Base-by-base conservation (phyloP, 305 asterid genomes). In the Petunia hybrid region DNA sequence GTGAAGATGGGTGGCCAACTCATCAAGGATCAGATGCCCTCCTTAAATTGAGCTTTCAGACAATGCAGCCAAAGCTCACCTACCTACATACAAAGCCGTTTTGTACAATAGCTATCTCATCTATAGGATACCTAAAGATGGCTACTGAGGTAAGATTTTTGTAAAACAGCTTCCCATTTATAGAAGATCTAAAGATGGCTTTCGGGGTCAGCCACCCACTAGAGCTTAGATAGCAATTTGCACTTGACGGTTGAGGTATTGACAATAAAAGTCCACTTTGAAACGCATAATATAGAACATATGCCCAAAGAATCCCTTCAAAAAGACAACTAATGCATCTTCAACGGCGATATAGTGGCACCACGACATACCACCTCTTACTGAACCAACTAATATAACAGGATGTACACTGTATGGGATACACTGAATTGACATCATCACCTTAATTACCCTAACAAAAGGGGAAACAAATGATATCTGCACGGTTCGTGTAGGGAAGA, bases 351-450 rank as follows among this genome's bases (percentile, higher is more conserved):
- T 48, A 73, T 53, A 73, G 43, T 51, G 45, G 63, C 46, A 51
- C 63, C 78, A 73, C 36, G 36, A 36, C 63, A 38, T 13, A 73
- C 0, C 78, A 73, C 8, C 8, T 51, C 78, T 35, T 73, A 45
- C 36, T 12, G 78, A 71, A 51, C 45, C 63, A 73, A 73, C 36
- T 73, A 73, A 51, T 73, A 73, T 12, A 73, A 73, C 63, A 73
- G 3, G 35, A 6, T 36, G 63, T 39, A 73, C 46, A 73, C 31
- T 22, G 31, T 22, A 22, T 22, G 31, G 63, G 46, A 51, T 73
- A 7, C 46, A 48, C 3, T 51, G 48, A 71, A 71, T 71, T 35
- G 41, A 6, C 43, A 35, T 13, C 78, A 71, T 48, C 45, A 35
- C 77, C 77, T 45, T 22, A 31, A 43, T 70, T 70, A 22, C 59